phyloP scores from a whole-genome alignment of 208 protist genomes.

The Trypanosoma mega region DNA sequence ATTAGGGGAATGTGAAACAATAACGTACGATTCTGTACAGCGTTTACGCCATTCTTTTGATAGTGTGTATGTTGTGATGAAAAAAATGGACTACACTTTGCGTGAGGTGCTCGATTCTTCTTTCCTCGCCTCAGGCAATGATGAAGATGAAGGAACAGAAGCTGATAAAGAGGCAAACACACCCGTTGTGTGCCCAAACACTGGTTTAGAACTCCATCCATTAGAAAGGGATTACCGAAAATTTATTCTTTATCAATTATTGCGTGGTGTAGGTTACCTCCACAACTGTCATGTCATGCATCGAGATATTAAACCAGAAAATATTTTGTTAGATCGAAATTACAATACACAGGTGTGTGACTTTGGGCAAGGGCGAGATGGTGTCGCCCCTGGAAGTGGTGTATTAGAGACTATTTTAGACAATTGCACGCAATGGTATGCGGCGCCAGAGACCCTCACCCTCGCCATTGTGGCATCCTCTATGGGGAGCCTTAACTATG shows the following conservation, averaged over 20 bases:
- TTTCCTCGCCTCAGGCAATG: no score
- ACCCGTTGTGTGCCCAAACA: constrained; percentile 41
- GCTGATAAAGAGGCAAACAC: constrained; percentile 3
- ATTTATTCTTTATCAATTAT: constrained; percentile 96
- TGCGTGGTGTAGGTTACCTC: constrained; percentile 96
- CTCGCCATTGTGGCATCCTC: constrained; percentile 66
- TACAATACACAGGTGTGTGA: constrained; percentile 94
- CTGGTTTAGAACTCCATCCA: constrained; percentile 76
- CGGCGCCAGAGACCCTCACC: constrained; percentile 97
- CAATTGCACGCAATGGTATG: constrained; percentile 96
- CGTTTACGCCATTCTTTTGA: constrained; percentile 61
- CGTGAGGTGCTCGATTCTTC: constrained; percentile 86
- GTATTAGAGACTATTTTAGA: constrained; percentile 66
- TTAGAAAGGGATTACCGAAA: constrained; percentile 95
- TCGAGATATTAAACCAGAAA: constrained; percentile 92
- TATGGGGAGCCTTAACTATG: constrained; percentile 75
- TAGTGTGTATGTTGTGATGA: constrained; percentile 87
- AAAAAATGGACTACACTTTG: constrained; percentile 87
- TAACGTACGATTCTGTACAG: constrained; percentile 69
- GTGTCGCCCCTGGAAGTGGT: constrained; percentile 37
- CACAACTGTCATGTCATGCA: constrained; percentile 88
- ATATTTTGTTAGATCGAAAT: constrained; percentile 89
- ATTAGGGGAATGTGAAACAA: constrained; percentile 60
- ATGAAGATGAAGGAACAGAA: background rate
- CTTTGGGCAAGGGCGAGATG: constrained; percentile 96